Conservation (phyloP, 495 filamentous ascomycete species). For the Neurospora sublineolata region DNA sequence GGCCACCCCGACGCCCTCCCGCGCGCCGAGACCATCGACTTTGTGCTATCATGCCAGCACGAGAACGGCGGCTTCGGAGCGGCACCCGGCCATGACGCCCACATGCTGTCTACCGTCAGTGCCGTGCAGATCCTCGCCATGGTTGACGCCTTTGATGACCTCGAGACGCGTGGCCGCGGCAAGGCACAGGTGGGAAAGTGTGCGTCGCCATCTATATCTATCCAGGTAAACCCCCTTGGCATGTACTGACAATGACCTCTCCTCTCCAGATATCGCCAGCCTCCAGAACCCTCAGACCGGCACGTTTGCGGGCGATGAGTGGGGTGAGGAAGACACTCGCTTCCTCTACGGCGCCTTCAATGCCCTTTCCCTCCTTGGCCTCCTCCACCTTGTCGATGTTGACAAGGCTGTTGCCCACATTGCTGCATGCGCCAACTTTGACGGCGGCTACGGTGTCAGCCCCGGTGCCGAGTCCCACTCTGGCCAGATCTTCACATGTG, state of each 20-base stretch:
- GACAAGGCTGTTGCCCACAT: constrained; percentile 68
- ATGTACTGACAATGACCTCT: constrained; percentile 5
- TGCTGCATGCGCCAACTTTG: constrained; percentile 74
- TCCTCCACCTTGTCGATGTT: constrained; percentile 61
- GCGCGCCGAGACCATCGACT: constrained; percentile 71
- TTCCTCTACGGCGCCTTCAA: constrained; percentile 86
- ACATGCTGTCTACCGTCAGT: constrained; percentile 89
- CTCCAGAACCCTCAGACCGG: constrained; percentile 74
- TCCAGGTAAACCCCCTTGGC: not conserved
- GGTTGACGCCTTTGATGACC: constrained; percentile 70
- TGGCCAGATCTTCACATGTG: constrained; percentile 88
- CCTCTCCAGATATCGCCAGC: constrained; percentile 58
- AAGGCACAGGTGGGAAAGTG: constrained; percentile 62
- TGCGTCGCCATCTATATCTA: constrained; percentile 30
- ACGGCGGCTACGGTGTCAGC: constrained; percentile 81
- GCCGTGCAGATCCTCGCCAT: constrained; percentile 83
- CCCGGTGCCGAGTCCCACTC: constrained; percentile 88
- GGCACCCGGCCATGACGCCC: constrained; percentile 85
- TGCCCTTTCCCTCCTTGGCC: constrained; percentile 67
- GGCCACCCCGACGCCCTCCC: constrained; percentile 69
- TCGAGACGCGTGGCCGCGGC: constrained; percentile 60
- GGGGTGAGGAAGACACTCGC: constrained; percentile 90
- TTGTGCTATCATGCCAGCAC: constrained; percentile 82
- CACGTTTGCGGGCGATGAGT: constrained; percentile 85
- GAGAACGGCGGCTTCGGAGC: constrained; percentile 86